Conservation (phyloP, 352 stramenopile species). For the Pythium oligandrum region DNA sequence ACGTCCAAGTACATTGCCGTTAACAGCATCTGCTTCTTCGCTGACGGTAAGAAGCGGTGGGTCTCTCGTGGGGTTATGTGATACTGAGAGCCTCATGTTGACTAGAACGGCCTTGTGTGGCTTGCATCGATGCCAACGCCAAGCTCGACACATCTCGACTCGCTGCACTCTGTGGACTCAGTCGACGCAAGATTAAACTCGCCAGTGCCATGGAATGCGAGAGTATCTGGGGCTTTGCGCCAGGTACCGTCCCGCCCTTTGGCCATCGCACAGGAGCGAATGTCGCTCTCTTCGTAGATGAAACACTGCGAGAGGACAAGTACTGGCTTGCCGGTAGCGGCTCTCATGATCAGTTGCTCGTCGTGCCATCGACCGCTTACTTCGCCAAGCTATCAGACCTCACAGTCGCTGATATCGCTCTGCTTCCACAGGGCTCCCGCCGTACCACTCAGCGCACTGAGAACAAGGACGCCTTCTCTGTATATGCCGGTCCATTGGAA, state of each 20-base stretch:
- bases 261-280: slow-evolving; percentile 19
- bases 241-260: slow-evolving; percentile 61
- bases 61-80: background rate
- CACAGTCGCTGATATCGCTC: slow-evolving; percentile 31
- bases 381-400: slow-evolving; percentile 36
- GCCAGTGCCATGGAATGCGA: slow-evolving; percentile 53
- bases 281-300: slow-evolving; percentile 38
- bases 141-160: slow-evolving; percentile 62
- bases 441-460: background rate
- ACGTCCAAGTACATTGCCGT: slow-evolving; percentile 35
- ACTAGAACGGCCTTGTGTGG: slow-evolving; percentile 45
- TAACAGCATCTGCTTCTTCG: slow-evolving; percentile 77
- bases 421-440: slow-evolving; percentile 10
- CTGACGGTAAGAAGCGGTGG: slow-evolving; percentile 32
- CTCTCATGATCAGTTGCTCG: slow-evolving; percentile 35
- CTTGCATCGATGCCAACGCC: slow-evolving; percentile 46
- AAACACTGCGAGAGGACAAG: slow-evolving; percentile 25
- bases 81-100: background rate
- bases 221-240: slow-evolving; percentile 54
- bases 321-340: slow-evolving; percentile 46
- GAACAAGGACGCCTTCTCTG: background rate
- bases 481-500: background rate
- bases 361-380: slow-evolving; percentile 32
- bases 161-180: slow-evolving; percentile 39
- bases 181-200: slow-evolving; percentile 63